Evolutionary conservation across 2,329 filamentous ascomycete species (phyloP).

Genomic region (Trichoderma sp.): DNA sequence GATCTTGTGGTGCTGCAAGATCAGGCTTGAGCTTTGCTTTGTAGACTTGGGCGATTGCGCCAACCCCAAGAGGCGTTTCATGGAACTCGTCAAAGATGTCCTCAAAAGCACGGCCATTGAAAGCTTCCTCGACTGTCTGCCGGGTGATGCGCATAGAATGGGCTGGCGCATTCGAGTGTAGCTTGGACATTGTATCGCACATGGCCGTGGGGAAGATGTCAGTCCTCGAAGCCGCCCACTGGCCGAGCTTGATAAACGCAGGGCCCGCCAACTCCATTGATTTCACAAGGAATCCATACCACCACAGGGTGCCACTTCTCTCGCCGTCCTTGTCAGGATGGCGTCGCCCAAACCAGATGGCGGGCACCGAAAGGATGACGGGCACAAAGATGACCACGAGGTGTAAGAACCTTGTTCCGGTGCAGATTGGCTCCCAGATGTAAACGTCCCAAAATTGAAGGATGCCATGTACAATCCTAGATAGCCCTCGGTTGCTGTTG

Average conservation of each 20-base stretch:
- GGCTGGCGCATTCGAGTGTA: constrained; percentile 91
- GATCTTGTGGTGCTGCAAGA: constrained; percentile 61
- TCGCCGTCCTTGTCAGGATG: constrained; percentile 66
- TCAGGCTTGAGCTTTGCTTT: constrained; percentile 85
- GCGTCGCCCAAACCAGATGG: constrained; percentile 72
- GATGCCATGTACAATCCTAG: constrained; percentile 55
- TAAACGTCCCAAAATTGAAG: constrained; percentile 67
- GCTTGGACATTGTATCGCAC: constrained; percentile 87
- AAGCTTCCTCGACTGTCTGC: constrained; percentile 74
- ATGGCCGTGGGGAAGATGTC: constrained; percentile 95
- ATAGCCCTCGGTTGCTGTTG: constrained; percentile 58
- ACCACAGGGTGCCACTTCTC: constrained; percentile 81
- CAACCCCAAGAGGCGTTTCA: constrained; percentile 83
- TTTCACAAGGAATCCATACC: constrained; percentile 84
- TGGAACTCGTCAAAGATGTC: constrained; percentile 97
- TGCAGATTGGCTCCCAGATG: constrained; percentile 82
- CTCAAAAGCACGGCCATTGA: constrained; percentile 73
- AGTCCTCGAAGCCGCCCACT: constrained; percentile 95
- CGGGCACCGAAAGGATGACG: constrained; percentile 75
- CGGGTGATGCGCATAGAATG: constrained; percentile 81
- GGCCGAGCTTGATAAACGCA: constrained; percentile 97
- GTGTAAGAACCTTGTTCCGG: constrained; percentile 82
- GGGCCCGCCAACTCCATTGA: constrained; percentile 92
- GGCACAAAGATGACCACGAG: constrained; percentile 87
- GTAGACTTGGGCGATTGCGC: constrained; percentile 97